Evolutionary conservation across 139 green algal species (phyloP), one percentile per base, ranked within the genome.

Genomic region (Chlorella sp.): DNA sequence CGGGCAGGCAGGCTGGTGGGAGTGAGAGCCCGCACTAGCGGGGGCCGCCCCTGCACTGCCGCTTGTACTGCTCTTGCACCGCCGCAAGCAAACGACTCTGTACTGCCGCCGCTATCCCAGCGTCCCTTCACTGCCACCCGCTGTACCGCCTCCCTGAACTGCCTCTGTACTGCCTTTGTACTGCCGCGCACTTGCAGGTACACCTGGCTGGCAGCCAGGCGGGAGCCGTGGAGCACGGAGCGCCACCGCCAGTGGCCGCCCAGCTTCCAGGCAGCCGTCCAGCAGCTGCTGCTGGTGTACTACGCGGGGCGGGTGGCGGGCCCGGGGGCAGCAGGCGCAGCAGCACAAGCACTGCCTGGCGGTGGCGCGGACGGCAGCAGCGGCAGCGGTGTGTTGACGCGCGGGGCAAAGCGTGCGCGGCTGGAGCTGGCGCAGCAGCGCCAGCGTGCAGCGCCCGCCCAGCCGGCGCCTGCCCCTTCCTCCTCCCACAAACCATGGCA

Each of bases 141-240:
- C 39, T 53, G 11, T 66, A 0, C n/a, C n/a, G n/a, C n/a, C n/a
- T n/a, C n/a, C 77, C 77, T 57, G 37, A 15, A 3, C 18, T n/a
- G 36, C 76, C 36, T 16, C 36, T 36, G 15, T 37, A 18, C 42
- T 28, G 3, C 78, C 12, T 28, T 42, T 18, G 37, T 15, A 28
- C 37, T 36, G 37, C 26, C 4, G 37, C 12, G 22, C 34, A 22
- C 48, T n/a, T 39, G 37, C 84, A 88, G 84, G 39, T 81, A 81
- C 68, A 81, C 84, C 12, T 88, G 84, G 84, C 84, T 88, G 84
- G 84, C 84, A 2, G 84, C 84, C 0, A 66, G 48, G 30, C 32
- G 30, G 0, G 84, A 88, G 66, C 84, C 84, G 15, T 88, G 84
- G 84, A 88, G 64, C 30, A 16, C 37, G 19, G 12, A 37, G 34